Evolutionary conservation across 371 early-diverging fungal species (phyloP).

Genomic region (Circinella umbellata): DNA sequence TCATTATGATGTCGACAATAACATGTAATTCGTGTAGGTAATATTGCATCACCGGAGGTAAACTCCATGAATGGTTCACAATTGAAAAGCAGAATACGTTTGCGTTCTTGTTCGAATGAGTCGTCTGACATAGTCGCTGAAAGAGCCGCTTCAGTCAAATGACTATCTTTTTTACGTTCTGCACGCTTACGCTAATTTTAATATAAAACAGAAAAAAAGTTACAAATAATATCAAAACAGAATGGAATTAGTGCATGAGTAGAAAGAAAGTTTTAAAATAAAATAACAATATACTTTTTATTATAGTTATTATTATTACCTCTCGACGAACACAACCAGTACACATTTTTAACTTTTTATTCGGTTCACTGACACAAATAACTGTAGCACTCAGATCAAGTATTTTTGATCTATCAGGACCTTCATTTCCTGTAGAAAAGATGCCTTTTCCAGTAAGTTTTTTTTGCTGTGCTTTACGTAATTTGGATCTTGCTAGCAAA

Average conservation of each 20-base stretch:
- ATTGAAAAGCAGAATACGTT: conserved; percentile 80
- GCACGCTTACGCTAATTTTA: conserved; percentile 47
- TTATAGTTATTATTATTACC: conserved; percentile 30
- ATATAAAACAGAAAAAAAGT: not conserved
- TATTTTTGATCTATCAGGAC: conserved; percentile 31
- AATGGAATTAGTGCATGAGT: no score
- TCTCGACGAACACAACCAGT: conserved; percentile 86
- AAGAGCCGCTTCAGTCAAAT: conserved; percentile 12
- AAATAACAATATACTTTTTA: no score
- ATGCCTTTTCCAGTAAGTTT: not conserved
- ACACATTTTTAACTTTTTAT: conserved; percentile 77
- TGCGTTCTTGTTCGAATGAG: conserved; percentile 31
- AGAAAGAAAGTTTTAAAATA: no score
- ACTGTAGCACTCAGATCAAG: conserved; percentile 79
- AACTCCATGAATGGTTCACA: conserved; percentile 84
- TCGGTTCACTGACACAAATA: conserved; percentile 82
- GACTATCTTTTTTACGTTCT: conserved; percentile 46
- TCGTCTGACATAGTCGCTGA: conserved; percentile 26
- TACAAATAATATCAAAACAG: no score
- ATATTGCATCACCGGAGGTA: conserved; percentile 77
- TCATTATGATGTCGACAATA: conserved; percentile 95
- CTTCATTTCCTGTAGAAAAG: conserved; percentile 7
- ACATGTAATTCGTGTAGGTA: conserved; percentile 93
- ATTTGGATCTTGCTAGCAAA: conserved; percentile 78
- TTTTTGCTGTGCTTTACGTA: conserved; percentile 25